Base-by-base conservation (phyloP, 169 alveolate genomes). In the Plasmodium sp. region DNA sequence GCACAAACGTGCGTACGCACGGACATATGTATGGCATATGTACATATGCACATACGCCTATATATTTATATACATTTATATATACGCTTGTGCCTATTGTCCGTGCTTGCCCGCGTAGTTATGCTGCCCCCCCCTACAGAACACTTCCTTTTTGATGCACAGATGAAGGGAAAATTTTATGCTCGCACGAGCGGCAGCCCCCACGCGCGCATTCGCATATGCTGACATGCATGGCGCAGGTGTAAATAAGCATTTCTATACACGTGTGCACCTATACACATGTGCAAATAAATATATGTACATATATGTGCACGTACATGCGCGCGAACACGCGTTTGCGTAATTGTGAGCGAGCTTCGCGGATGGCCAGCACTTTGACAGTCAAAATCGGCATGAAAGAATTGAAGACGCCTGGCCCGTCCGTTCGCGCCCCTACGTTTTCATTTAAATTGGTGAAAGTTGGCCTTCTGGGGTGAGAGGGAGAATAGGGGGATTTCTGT, bases 71-170 rank as follows among this genome's bases (percentile, higher is more conserved):
- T 51, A 51, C 3, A 51, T 51, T 48, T 12, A 51, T 51, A 16
- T 51, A 51, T 51, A 51, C 4, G 12, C 27, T 12, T 51, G 16
- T 51, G 62, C 62, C 27, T 51, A 14, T 51, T 51, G 4, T 51
- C 62, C 62, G 62, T 51, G 18, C 62, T 18, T 3, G 7, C 62
- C 62, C 22, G 6, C 16, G 62, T 51, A 51, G 62, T 51, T 51
- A 51, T 51, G 22, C 27, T 14, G 22, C 62, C 62, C 12, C 27
- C 27, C 27, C 71, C 48, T 27, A 67, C 77, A 67, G 43, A 67
- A 67, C 77, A 67, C 39, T 80, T 80, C 41, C 71, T 80, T 43
- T 31, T 39, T 80, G 84, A 80, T 80, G n/a, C 12, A 80, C 84
- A 80, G 84, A 80, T 43, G 84, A 43, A 43, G 84, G 71, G 84